Evolutionary conservation across 352 stramenopile species (phyloP).

Genomic region (Phytophthora boehmeriae): DNA sequence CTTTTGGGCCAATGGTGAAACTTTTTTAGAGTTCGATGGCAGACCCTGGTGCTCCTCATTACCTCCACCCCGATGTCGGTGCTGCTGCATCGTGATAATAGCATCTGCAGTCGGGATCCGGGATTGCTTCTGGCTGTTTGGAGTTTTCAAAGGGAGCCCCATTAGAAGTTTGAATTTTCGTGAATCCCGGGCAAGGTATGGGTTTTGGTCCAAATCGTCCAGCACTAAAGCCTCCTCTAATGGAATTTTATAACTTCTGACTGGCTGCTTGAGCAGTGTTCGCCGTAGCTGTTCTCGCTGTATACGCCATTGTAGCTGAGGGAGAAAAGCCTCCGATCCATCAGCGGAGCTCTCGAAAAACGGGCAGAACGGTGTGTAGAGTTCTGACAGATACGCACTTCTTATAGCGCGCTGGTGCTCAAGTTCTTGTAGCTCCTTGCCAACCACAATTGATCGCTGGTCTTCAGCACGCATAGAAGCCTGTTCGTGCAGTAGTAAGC

Average conservation of each 20-base stretch:
- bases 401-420: constrained; percentile 37
- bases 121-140: constrained; percentile 32
- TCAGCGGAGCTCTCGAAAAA: constrained; percentile 50
- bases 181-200: constrained; percentile 61
- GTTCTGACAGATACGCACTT: constrained; percentile 41
- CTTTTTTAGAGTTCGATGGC: constrained; percentile 6
- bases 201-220: constrained; percentile 51
- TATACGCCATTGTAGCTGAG: constrained; percentile 47
- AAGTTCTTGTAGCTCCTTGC: constrained; percentile 30
- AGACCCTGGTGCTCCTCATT: constrained; percentile 33
- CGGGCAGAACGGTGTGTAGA: constrained; percentile 65
- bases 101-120: constrained; percentile 46
- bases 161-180: constrained; percentile 61
- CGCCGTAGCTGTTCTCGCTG: constrained; percentile 31
- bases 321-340: constrained; percentile 57
- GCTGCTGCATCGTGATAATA: constrained; percentile 44
- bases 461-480: constrained; percentile 61
- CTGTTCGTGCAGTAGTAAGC: constrained; percentile 46
- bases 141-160: constrained; percentile 43
- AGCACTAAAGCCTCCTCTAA: constrained; percentile 43
- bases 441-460: constrained; percentile 33
- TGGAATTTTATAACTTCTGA: constrained; percentile 40
- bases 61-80: constrained; percentile 26
- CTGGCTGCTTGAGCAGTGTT: constrained; percentile 19
- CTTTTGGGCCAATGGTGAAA: constrained; percentile 6